Evolutionary conservation across 805 yeast species (phyloP).

Genomic region (Kodamaea laetipori): DNA sequence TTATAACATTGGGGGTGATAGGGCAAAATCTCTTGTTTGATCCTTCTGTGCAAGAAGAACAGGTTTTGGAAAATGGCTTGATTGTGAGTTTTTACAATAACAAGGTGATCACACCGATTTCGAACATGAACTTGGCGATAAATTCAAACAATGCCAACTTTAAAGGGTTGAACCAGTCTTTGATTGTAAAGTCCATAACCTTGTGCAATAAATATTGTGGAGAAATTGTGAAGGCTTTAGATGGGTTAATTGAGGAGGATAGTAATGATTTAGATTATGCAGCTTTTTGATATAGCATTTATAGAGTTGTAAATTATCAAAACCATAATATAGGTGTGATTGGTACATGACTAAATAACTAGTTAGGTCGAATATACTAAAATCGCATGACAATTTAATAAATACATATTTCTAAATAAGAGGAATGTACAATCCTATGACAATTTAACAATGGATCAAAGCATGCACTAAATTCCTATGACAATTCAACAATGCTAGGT

Average conservation of each 20-base stretch:
- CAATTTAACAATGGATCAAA: no score
- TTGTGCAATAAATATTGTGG: slow-evolving; percentile 64
- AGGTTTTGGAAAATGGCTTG: slow-evolving; percentile 82
- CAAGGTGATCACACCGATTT: slow-evolving; percentile 71
- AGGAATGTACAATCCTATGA: no score
- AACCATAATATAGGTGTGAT: no score
- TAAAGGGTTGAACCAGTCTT: slow-evolving; percentile 54
- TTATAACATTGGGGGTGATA: slow-evolving; percentile 74
- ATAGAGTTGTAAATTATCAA: no score
- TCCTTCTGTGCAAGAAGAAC: slow-evolving; percentile 87
- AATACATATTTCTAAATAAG: no score
- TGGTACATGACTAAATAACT: no score
- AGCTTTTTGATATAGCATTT: slow-evolving; percentile 13
- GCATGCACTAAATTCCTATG: no score
- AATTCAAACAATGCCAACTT: slow-evolving; percentile 46
- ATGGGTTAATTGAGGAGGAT: slow-evolving; percentile 45
- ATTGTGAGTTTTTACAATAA: slow-evolving; percentile 70
- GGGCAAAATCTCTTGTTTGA: slow-evolving; percentile 73
- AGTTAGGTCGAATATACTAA: no score
- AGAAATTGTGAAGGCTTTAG: slow-evolving; percentile 60
- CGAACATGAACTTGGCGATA: slow-evolving; percentile 63
- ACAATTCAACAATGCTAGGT: no score
- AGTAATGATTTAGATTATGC: slow-evolving; percentile 30
- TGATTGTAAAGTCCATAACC: slow-evolving; percentile 55
- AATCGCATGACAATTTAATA: no score